These are phyloP conservation scores for Mrakia hoshinonis DNA, from an alignment of 768 basidiomycete species.

Conservation along the genomic window DNA sequence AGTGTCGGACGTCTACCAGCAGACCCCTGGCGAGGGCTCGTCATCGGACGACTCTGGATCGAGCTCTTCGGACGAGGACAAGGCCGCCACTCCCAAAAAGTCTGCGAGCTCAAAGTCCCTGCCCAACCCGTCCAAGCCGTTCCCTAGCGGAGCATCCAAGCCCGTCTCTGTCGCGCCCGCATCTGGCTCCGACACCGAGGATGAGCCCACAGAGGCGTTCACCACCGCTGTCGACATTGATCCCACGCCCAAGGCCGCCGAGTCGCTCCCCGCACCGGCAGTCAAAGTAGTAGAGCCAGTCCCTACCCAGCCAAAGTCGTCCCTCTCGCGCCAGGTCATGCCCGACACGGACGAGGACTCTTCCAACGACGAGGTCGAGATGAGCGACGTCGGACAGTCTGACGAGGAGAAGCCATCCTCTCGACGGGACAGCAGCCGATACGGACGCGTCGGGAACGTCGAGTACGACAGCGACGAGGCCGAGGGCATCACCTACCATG, in stretches of 20 bases:
- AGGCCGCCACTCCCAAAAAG: neutral
- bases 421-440: neutral
- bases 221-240: neutral
- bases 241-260: neutral
- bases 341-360: neutral
- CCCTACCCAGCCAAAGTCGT: neutral
- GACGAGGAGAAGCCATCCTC: slow-evolving; percentile 6
- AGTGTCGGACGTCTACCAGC: slow-evolving; percentile 18
- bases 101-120: neutral
- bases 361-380: slow-evolving; percentile 1
- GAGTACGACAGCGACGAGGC: neutral
- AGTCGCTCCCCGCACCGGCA: neutral
- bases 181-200: neutral
- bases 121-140: neutral
- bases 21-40: slow-evolving; percentile 18
- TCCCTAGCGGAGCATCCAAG: neutral
- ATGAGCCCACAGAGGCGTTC: neutral
- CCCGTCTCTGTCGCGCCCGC: neutral
- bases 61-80: neutral
- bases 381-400: neutral
- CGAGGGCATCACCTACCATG: neutral
- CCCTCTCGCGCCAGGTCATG: neutral
- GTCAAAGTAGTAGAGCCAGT: neutral
- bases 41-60: slow-evolving; percentile 14
- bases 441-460: slow-evolving; percentile 4